Percentiles rank a stretch among this genome's conserved stretches.
These are phyloP conservation scores for Verticillium dahliae DNA, from an alignment of 2,329 filamentous ascomycete genomes.

Conservation along the genomic window DNA sequence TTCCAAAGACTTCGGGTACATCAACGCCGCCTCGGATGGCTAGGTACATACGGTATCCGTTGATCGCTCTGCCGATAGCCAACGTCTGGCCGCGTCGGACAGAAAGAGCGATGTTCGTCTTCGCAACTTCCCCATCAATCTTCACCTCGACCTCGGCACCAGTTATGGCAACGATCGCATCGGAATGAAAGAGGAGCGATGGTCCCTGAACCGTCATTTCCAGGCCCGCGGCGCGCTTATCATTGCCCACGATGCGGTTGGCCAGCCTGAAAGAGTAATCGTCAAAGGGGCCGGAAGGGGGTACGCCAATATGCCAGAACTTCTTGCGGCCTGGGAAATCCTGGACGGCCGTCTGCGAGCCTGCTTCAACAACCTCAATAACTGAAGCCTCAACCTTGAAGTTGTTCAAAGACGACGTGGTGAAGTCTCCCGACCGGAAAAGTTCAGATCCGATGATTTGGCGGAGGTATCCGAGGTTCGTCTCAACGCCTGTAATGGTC, in stretches of 20 bases:
- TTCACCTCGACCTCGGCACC: slow-evolving; percentile 20
- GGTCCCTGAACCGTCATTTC: slow-evolving; percentile 28
- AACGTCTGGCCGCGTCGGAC: slow-evolving; percentile 19
- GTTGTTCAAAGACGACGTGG: slow-evolving; percentile 25
- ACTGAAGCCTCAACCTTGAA: slow-evolving; percentile 19
- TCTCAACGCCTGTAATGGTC: slow-evolving; percentile 22
- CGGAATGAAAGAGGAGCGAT: slow-evolving; percentile 23
- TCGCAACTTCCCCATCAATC: slow-evolving; percentile 14
- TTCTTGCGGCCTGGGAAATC: slow-evolving; percentile 31
- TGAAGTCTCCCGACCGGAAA: slow-evolving; percentile 20
- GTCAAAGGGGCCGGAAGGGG: slow-evolving; percentile 34
- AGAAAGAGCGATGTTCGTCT: slow-evolving; percentile 15
- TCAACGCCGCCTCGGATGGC: slow-evolving; percentile 26
- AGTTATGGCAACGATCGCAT: slow-evolving; percentile 22
- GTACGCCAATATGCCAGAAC: slow-evolving; percentile 31
- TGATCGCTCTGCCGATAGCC: slow-evolving; percentile 15
- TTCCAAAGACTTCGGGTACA: slow-evolving; percentile 24
- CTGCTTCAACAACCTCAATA: slow-evolving; percentile 28
- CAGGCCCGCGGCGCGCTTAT: slow-evolving; percentile 18
- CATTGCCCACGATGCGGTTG: slow-evolving; percentile 27
- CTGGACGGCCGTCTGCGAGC: slow-evolving; percentile 29
- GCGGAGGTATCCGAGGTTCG: slow-evolving; percentile 25
- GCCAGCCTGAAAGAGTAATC: slow-evolving; percentile 24
- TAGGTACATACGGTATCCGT: slow-evolving; percentile 26
- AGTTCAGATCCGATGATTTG: slow-evolving; percentile 19